Conservation (phyloP, 2,329 filamentous ascomycete genomes). For the Aspergillus sp. region DNA sequence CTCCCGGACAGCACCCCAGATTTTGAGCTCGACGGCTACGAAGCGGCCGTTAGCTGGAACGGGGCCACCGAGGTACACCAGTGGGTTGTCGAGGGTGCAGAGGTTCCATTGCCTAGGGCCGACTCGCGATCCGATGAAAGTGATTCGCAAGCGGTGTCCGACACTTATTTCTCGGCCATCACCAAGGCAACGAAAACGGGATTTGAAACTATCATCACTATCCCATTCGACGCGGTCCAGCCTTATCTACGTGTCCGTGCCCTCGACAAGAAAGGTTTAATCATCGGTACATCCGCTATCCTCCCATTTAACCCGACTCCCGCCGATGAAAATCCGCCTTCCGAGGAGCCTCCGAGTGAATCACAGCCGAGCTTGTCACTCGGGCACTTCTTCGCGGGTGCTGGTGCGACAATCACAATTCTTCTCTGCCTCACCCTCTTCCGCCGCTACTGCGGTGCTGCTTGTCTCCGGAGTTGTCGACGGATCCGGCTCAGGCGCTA, state of each 20-base stretch:
- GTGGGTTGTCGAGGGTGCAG: constrained; percentile 28
- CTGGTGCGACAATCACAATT: neutral
- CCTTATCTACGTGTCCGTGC: constrained; percentile 23
- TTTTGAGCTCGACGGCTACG: constrained; percentile 20
- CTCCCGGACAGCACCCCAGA: constrained; percentile 42
- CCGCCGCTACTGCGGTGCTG: neutral
- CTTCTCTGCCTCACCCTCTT: neutral
- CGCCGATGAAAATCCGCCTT: constrained; percentile 7
- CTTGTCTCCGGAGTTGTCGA: neutral
- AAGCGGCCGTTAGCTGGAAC: constrained; percentile 35
- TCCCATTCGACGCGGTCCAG: constrained; percentile 16
- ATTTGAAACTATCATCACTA: constrained; percentile 29
- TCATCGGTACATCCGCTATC: constrained; percentile 18
- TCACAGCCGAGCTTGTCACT: neutral
- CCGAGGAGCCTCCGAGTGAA: neutral
- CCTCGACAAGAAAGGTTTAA: constrained; percentile 20
- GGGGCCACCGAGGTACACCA: constrained; percentile 36
- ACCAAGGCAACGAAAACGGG: constrained; percentile 24
- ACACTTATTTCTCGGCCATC: constrained; percentile 18
- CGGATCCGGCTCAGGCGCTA: neutral
- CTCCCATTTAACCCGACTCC: constrained; percentile 23
- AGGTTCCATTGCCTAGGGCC: neutral
- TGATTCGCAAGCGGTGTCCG: neutral
- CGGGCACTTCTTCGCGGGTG: neutral
- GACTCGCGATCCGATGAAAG: neutral